phyloP scores from a whole-genome alignment of 75 land plant genomes.

The Sequoiadendron giganteum region DNA sequence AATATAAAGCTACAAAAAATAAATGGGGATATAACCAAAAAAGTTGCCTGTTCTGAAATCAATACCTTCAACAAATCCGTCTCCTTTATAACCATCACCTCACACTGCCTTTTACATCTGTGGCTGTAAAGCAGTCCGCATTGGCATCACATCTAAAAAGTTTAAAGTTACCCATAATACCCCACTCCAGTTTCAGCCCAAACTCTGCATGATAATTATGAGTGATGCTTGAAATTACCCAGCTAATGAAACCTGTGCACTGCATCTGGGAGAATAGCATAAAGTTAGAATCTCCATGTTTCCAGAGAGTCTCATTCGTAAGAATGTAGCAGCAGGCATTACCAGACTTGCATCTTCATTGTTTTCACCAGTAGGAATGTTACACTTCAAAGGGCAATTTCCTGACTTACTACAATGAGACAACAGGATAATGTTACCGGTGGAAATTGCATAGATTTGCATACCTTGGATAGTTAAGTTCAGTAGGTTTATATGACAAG shows the following conservation, averaged over 20 bases:
- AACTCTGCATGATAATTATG: neutral
- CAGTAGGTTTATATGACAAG: neutral
- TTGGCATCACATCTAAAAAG: neutral
- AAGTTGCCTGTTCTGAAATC: conserved; percentile 43
- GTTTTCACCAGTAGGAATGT: neutral
- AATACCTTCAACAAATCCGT: conserved; percentile 39
- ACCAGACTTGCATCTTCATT: neutral
- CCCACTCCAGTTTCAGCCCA: conserved; percentile 11
- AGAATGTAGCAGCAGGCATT: neutral
- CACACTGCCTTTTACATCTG: neutral
- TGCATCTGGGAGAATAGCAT: neutral
- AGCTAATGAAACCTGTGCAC: neutral
- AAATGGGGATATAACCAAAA: neutral
- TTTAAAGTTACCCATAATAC: neutral
- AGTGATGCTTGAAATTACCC: neutral
- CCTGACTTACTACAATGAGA: neutral
- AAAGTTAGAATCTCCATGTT: neutral
- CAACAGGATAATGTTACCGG: neutral
- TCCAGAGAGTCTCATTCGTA: neutral
- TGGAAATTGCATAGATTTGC: conserved; percentile 1
- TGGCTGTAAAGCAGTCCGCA: neutral
- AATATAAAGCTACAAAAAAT: neutral
- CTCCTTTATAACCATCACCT: conserved; percentile 57
- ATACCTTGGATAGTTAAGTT: neutral
- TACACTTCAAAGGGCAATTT: neutral